Percentiles rank a stretch among this genome's conserved stretches.
Conservation (phyloP, 305 asterid genomes). For the Fraxinus ornus region DNA sequence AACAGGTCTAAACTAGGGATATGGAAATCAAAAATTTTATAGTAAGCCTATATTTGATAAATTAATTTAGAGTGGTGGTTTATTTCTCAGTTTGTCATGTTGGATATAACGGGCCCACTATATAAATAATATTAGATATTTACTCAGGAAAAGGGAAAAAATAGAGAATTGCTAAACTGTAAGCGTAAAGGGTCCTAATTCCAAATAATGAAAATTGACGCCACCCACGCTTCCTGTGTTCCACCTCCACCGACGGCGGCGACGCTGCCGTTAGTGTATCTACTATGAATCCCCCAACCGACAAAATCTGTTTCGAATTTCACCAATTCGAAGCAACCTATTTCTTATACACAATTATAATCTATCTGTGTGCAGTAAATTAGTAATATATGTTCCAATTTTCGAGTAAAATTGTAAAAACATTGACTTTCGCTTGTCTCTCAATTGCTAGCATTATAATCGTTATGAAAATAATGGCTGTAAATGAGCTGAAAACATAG, state of each 20-base stretch:
- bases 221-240: slow-evolving; percentile 1
- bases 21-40: not conserved
- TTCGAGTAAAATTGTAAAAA: slow-evolving; percentile 11
- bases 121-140: too few species aligned
- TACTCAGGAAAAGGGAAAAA: not conserved
- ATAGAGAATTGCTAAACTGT: not conserved
- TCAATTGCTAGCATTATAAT: slow-evolving; percentile 20
- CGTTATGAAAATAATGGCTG: slow-evolving; percentile 17
- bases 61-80: too few species aligned
- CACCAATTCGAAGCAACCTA: slow-evolving; percentile 31
- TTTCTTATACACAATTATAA: slow-evolving; percentile 11
- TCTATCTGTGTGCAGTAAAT: slow-evolving; percentile 5
- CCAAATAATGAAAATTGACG: not conserved
- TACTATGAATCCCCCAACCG: slow-evolving; percentile 29
- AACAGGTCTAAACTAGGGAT: too few species aligned
- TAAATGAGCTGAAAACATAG: slow-evolving; percentile 10
- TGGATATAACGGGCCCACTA: too few species aligned
- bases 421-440: slow-evolving; percentile 23
- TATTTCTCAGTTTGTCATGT: too few species aligned
- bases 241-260: slow-evolving; percentile 36
- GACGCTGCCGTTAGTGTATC: slow-evolving; percentile 40
- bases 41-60: too few species aligned
- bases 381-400: not conserved
- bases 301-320: slow-evolving; percentile 33
- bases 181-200: not conserved